Evolutionary conservation across 805 yeast genomes (phyloP), one percentile per base, ranked within the genome.

Genomic region (Monosporozyma yasuniensis): DNA sequence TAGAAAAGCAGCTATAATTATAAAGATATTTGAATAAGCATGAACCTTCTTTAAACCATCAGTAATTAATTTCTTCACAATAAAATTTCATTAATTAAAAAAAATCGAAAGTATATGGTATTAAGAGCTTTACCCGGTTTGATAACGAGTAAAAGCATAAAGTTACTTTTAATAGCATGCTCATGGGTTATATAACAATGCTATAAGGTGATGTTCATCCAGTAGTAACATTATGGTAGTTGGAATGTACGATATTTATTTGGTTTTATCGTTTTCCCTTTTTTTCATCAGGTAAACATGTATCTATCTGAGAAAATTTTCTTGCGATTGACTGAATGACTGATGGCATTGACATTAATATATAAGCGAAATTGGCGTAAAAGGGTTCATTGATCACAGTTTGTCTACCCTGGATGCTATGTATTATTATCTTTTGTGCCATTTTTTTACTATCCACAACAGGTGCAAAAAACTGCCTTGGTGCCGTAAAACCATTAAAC

Each of bases 401-500:
- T 47, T 85, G 66, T 54, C 76, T 72, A 3, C 96, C 96, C 22
- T 67, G 56, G 28, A 74, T 75, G 28, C 84, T 68, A 0, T 83
- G 78, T 3, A 67, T 58, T 7, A 82, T 69, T 3, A 89, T 76
- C 16, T 68, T 67, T 3, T 55, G 49, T 0, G 96, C 90, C 22
- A 88, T 80, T 47, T 68, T 69, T 4, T 55, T 58, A 0, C 84
- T 82, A 11, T 80, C 79, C 16, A 87, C 66, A 42, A 85, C 80
- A 0, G 96, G 97, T 0, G 97, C 97, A 35, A 88, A 66, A 38
- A 82, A 66, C 21, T 78, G 72, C 35, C 82, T 78, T 1, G 96
- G 96, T 0, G 96, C 85, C 32, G 67, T 58, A 27, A 90, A 84
- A 12, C 84, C 84, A n/a, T 69, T 67, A 60, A 90, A 90, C 87